Percentiles rank a stretch among this genome's conserved stretches.
Evolutionary conservation across 768 basidiomycete genomes (phyloP).

Genomic region (Lactifluus subvellereus): DNA sequence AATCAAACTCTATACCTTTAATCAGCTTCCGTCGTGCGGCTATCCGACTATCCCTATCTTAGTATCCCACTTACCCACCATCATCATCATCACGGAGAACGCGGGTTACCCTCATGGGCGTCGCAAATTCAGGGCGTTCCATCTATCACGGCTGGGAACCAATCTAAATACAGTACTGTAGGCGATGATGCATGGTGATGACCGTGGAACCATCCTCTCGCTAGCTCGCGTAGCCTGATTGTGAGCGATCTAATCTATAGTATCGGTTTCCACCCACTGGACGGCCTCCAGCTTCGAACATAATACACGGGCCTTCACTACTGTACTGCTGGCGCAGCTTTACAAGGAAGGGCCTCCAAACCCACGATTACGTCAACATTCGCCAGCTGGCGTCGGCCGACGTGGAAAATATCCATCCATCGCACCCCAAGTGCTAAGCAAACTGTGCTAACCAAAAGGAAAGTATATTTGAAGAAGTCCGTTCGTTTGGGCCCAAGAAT

Average conservation of each 20-base stretch:
- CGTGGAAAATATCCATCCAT: neutral
- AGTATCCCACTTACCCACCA: neutral
- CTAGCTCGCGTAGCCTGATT: neutral
- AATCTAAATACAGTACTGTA: neutral
- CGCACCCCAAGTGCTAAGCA: neutral
- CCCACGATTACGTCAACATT: conserved; percentile 18
- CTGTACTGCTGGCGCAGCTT: neutral
- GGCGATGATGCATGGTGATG: neutral
- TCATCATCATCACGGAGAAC: conserved; percentile 16
- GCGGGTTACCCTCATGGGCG: neutral
- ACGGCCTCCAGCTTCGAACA: conserved; percentile 4
- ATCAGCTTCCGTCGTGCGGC: conserved; percentile 22
- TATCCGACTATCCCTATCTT: conserved; percentile 18
- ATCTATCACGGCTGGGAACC: neutral
- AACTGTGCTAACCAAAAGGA: neutral
- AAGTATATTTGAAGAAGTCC: neutral
- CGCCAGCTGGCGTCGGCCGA: neutral
- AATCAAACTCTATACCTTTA: conserved; percentile 28
- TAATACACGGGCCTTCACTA: conserved; percentile 11
- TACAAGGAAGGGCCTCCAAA: neutral
- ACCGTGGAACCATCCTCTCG: neutral
- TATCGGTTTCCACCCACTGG: neutral
- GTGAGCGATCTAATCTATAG: neutral
- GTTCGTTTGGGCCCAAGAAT: neutral
- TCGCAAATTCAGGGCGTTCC: conserved; percentile 14